Base-by-base conservation (phyloP, 129 eudicot species). In the Dittrichia graveolens region DNA sequence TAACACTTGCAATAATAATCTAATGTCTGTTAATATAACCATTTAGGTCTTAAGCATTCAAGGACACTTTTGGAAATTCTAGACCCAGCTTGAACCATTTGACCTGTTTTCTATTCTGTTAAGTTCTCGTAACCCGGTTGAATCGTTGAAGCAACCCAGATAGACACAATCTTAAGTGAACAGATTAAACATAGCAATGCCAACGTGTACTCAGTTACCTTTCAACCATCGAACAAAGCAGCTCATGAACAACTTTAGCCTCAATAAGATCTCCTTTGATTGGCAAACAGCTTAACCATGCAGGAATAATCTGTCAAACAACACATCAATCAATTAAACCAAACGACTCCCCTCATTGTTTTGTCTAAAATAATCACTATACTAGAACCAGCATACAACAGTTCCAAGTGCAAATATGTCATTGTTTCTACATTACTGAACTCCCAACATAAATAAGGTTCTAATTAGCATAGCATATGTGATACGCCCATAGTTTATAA, bases 201-300 rank as follows among this genome's bases (percentile, higher is more conserved):
- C 31, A 24, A 24, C 2, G 31, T 7, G 59, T 57, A 54, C 31
- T 47, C 39, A 13, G 70, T 57, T 77, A 85, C 99, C 97, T 88
- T 82, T 94, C 99, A 3, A 94, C 96, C 99, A 94, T 94, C n/a
- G 93, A 88, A 77, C 99, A 90, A 62, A 94, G 99, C 75, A 88
- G 97, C 74, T 94, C 99, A 59, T 94, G 99, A 67, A 94, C 99
- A 82, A 80, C 96, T 85, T 94, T 94, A 76, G 99, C 99, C 80
- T 94, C 99, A 49, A 94, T 88, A 12, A 88, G 83, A 75, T 94
- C 99, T 47, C 94, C 93, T 78, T 88, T 94, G 61, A 94, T 77
- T n/a, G 99, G 99, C 85, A 94, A 84, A 78, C 97, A 94, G 88
- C 85, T 84, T 77, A 94, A 66, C 99, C 99, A 94, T 65, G 96